Percentiles rank a stretch among this genome's conserved stretches.
Conservation (phyloP, 768 basidiomycete species). For the Lactarius deliciosus region DNA sequence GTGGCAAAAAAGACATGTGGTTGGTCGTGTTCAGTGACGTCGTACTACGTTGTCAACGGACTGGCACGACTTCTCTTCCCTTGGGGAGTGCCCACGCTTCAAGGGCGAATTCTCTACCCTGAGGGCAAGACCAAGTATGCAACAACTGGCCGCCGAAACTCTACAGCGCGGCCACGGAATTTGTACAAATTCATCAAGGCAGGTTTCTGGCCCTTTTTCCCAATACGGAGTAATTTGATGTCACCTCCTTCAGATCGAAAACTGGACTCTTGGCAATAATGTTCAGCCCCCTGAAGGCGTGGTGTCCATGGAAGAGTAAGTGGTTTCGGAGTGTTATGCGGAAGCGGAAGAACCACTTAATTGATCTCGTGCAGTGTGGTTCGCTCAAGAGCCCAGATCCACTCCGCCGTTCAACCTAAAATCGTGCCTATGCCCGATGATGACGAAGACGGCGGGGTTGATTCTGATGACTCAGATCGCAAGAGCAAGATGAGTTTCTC, state of each 20-base stretch:
- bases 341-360: constrained; percentile 20
- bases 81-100: constrained; percentile 66
- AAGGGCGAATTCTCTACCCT: constrained; percentile 74
- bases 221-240: constrained; percentile 17
- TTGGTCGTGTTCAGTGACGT: constrained; percentile 96
- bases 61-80: constrained; percentile 84
- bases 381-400: constrained; percentile 63
- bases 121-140: constrained; percentile 87
- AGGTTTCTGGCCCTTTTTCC: constrained; percentile 30
- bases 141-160: constrained; percentile 71
- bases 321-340: constrained; percentile 23
- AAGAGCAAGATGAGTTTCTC: constrained; percentile 95
- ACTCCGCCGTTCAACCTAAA: constrained; percentile 56
- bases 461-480: constrained; percentile 83
- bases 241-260: constrained; percentile 61
- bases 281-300: constrained; percentile 76
- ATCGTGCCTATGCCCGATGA: constrained; percentile 71
- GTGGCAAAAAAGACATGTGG: constrained; percentile 88
- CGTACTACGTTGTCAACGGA: constrained; percentile 85
- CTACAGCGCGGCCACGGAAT: constrained; percentile 83
- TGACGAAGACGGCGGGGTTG: constrained; percentile 53
- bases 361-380: constrained; percentile 51
- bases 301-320: constrained; percentile 90
- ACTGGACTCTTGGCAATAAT: constrained; percentile 79
- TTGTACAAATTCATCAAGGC: constrained; percentile 93